Percentiles rank a stretch among this genome's conserved stretches.
Evolutionary conservation across 495 filamentous ascomycete genomes (phyloP).

Genomic region (Articulospora tetracladia): DNA sequence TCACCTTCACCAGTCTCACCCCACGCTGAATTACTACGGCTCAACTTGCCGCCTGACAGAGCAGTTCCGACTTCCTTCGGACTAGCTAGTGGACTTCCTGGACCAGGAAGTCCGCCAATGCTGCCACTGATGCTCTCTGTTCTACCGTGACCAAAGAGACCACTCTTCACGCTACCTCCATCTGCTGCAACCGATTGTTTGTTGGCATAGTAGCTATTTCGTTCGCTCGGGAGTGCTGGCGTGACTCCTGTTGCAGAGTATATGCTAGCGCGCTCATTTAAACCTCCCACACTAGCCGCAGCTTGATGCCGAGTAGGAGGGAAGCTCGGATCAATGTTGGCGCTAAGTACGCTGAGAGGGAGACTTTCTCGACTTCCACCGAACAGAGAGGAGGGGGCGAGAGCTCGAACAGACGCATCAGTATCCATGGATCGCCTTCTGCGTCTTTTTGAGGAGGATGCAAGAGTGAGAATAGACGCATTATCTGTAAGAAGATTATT

Average conservation of each 20-base stretch:
- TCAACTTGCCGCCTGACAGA: conserved; percentile 23
- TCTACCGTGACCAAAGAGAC: conserved; percentile 67
- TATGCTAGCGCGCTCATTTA: conserved; percentile 77
- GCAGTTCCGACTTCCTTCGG: conserved; percentile 13
- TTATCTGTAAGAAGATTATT: conserved; percentile 93
- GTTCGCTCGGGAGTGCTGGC: conserved; percentile 62
- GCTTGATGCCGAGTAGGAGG: conserved; percentile 44
- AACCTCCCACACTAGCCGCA: conserved; percentile 49
- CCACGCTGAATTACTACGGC: conserved; percentile 53
- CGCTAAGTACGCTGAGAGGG: conserved; percentile 83
- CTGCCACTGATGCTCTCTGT: conserved; percentile 81
- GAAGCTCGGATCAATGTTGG: conserved; percentile 47
- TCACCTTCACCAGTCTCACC: conserved; percentile 12
- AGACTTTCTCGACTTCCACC: conserved; percentile 85
- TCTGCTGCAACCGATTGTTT: conserved; percentile 65
- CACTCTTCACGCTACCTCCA: conserved; percentile 75
- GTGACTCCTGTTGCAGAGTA: conserved; percentile 76
- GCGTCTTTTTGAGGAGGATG: conserved; percentile 87
- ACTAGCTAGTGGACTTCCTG: conserved; percentile 54
- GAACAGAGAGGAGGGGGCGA: conserved; percentile 89
- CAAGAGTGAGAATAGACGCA: conserved; percentile 93
- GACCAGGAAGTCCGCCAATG: conserved; percentile 49
- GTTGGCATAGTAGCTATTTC: conserved; percentile 74
- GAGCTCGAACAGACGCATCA: conserved; percentile 87
- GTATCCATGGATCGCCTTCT: conserved; percentile 90